These are phyloP conservation scores for Fusarium azukiicola DNA, from an alignment of 2,329 filamentous ascomycete species.

Conservation along the genomic window DNA sequence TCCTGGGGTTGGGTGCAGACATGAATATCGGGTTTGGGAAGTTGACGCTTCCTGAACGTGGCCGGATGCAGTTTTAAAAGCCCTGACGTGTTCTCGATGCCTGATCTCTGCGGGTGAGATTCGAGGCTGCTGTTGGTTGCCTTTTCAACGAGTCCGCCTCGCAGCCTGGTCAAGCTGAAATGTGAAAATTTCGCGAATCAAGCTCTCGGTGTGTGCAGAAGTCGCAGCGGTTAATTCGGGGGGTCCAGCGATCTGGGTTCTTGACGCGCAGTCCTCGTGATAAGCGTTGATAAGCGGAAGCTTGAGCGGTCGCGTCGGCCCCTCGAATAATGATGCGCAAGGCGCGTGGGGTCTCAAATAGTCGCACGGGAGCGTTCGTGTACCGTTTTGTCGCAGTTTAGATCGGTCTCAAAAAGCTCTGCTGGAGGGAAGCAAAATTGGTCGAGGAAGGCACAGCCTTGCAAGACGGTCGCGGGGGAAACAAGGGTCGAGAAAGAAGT, in stretches of 20 bases:
- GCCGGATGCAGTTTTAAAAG: constrained; percentile 28
- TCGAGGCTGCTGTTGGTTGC: constrained; percentile 36
- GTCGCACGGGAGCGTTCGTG: constrained; percentile 22
- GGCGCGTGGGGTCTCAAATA: constrained; percentile 17
- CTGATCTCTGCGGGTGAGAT: constrained; percentile 42
- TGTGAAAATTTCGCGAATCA: constrained; percentile 13
- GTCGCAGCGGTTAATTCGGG: background rate
- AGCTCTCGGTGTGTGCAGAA: background rate
- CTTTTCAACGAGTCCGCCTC: constrained; percentile 31
- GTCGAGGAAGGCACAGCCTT: constrained; percentile 41
- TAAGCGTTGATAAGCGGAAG: constrained; percentile 33
- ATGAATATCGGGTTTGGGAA: constrained; percentile 56
- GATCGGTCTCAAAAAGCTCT: constrained; percentile 20
- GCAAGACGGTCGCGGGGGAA: constrained; percentile 24
- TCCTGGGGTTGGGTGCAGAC: constrained; percentile 78
- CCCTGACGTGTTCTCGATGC: constrained; percentile 45
- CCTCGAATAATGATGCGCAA: constrained; percentile 21
- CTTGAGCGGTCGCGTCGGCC: constrained; percentile 28
- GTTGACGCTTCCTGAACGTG: constrained; percentile 39
- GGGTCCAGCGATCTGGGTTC: background rate
- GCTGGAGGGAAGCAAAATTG: constrained; percentile 21
- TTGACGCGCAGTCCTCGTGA: constrained; percentile 32
- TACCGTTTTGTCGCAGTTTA: constrained; percentile 35
- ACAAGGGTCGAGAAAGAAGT: constrained; percentile 2
- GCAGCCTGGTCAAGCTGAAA: constrained; percentile 29